Conservation (phyloP, 129 eudicot species). For the Dittrichia graveolens region DNA sequence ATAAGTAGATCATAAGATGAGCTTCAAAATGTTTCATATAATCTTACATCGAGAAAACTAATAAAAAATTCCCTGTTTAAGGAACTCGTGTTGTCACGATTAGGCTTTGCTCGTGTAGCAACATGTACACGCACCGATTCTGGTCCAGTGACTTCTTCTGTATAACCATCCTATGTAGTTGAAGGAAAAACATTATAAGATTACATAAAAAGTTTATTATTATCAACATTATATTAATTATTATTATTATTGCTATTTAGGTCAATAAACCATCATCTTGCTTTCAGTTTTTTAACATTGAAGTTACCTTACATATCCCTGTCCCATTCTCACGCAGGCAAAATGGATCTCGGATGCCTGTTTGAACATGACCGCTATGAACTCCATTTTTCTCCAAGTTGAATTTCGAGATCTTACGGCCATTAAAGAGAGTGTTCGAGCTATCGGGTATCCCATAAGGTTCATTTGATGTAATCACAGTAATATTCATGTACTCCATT, state of each 20-base stretch:
- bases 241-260: too few relatives aligned
- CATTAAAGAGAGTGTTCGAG: conserved; percentile 71
- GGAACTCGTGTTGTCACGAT: conserved; percentile 43
- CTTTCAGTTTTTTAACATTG: background rate
- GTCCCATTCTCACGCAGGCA: conserved; percentile 55
- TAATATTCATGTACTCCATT: conserved; percentile 77
- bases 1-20: background rate
- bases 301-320: conserved; percentile 80
- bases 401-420: conserved; percentile 46
- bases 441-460: conserved; percentile 85
- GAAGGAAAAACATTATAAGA: background rate
- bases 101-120: conserved; percentile 75
- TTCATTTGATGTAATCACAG: conserved; percentile 76
- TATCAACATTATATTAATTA: too few relatives aligned
- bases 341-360: conserved; percentile 68
- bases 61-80: conserved; percentile 57
- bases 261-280: too few relatives aligned
- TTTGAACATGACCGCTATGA: conserved; percentile 95
- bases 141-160: conserved; percentile 51
- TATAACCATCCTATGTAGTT: conserved; percentile 75
- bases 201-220: background rate
- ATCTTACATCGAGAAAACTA: conserved; percentile 71
- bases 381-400: conserved; percentile 60
- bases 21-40: background rate
- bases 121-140: conserved; percentile 66